Evolutionary conservation across 1,139 yeast genomes (phyloP).

Genomic region (Blastobotrys illinoisensis): DNA sequence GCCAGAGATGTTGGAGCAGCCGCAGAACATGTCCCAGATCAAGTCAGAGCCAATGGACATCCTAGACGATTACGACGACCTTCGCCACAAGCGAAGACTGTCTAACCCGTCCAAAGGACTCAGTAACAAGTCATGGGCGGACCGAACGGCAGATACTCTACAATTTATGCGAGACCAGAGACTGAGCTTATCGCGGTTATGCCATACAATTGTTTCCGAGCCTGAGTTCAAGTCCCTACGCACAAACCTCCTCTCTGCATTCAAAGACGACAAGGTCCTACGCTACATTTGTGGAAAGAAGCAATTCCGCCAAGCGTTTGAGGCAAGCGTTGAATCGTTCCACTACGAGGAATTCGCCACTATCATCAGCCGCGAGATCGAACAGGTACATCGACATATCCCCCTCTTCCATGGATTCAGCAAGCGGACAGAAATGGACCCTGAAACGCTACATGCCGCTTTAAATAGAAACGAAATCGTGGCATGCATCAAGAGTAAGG

Average conservation of each 20-base stretch:
- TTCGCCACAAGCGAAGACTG: neutral
- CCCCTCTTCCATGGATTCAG: neutral
- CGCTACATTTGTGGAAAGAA: neutral
- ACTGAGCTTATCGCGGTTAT: neutral
- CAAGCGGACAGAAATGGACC: neutral
- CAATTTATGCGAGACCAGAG: neutral
- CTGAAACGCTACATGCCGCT: neutral
- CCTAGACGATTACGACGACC: neutral
- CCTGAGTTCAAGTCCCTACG: neutral
- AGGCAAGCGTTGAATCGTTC: neutral
- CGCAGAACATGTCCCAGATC: neutral
- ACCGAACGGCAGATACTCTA: neutral
- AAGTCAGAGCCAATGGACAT: neutral
- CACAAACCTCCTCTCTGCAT: neutral
- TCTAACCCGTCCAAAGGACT: neutral
- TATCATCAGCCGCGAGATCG: neutral
- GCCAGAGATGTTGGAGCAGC: neutral
- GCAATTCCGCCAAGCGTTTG: neutral
- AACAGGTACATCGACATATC: neutral
- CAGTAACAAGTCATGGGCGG: neutral
- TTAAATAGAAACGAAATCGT: neutral
- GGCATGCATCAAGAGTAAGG: neutral
- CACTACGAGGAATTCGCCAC: neutral
- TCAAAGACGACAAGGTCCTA: neutral
- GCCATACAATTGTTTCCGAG: neutral